phyloP scores from a whole-genome alignment of 768 basidiomycete species.

The Tylopilus sp. region DNA sequence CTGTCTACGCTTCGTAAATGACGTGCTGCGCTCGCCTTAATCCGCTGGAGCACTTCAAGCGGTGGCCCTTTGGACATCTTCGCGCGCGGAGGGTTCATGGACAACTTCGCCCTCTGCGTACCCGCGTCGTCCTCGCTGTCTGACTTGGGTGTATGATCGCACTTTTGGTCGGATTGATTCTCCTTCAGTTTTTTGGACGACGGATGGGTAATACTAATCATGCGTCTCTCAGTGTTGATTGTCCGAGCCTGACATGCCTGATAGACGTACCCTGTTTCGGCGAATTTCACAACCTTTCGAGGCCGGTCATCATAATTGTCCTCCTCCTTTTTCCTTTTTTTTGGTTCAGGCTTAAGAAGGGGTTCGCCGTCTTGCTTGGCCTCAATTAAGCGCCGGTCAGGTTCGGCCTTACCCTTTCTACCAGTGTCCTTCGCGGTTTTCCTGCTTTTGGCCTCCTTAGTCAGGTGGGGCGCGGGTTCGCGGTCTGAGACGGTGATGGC shows the following conservation, averaged over 20 bases:
- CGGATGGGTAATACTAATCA: constrained; percentile 6
- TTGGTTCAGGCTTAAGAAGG: not conserved
- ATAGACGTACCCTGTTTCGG: constrained; percentile 14
- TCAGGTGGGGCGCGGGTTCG: not conserved
- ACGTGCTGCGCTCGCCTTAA: constrained; percentile 30
- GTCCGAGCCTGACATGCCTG: not conserved
- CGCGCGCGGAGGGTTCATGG: constrained; percentile 3
- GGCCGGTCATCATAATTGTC: constrained; percentile 23
- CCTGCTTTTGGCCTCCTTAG: not conserved
- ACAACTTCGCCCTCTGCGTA: not conserved
- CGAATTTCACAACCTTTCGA: constrained; percentile 18
- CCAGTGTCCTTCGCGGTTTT: not conserved
- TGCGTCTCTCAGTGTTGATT: not conserved
- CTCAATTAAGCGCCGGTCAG: not conserved
- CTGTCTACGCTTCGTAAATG: constrained; percentile 22
- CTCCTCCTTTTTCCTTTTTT: constrained; percentile 21
- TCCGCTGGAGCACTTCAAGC: constrained; percentile 36
- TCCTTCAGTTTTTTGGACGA: constrained; percentile 36
- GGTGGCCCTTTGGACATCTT: constrained; percentile 36
- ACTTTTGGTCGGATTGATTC: constrained; percentile 18
- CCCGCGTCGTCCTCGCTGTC: not conserved
- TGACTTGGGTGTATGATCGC: not conserved
- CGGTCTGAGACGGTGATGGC: not conserved
- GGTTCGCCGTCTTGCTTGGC: not conserved
- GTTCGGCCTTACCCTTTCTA: not conserved